Percentiles rank a stretch among this genome's conserved stretches.
These are phyloP conservation scores for Anacardium occidentale DNA, from an alignment of 345 rosid species.

Conservation along the genomic window DNA sequence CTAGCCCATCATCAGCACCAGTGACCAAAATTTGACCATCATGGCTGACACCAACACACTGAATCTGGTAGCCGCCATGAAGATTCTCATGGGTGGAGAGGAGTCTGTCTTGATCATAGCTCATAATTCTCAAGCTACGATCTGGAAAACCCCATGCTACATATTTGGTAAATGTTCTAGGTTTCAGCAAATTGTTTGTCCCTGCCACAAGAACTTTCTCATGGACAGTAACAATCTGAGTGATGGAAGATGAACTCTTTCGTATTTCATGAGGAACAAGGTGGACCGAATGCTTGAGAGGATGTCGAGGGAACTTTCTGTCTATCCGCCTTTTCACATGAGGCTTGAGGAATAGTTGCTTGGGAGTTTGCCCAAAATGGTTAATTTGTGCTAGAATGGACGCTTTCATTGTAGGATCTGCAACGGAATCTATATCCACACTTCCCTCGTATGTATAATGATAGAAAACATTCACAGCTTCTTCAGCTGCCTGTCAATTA, in stretches of 20 bases:
- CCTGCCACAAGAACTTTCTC: conserved; percentile 87
- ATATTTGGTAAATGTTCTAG: conserved; percentile 82
- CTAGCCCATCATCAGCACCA: conserved; percentile 90
- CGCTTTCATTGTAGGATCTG: conserved; percentile 99
- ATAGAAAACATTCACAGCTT: conserved; percentile 97
- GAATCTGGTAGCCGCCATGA: conserved; percentile 90
- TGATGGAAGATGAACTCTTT: conserved; percentile 64
- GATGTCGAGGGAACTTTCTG: conserved; percentile 78
- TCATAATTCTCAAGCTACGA: conserved; percentile 90
- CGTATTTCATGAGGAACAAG: conserved; percentile 89
- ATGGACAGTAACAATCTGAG: conserved; percentile 70
- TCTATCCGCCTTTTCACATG: conserved; percentile 81
- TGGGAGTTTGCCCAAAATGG: conserved; percentile 99
- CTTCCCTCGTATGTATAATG: conserved; percentile 99
- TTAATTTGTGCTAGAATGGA: conserved; percentile 98
- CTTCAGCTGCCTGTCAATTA: conserved; percentile 87
- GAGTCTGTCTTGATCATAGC: conserved; percentile 94
- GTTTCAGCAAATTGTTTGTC: conserved; percentile 74
- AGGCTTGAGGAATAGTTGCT: conserved; percentile 91
- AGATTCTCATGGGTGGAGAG: conserved; percentile 96
- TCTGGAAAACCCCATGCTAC: conserved; percentile 98
- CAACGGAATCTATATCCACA: conserved; percentile 97
- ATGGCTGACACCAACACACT: conserved; percentile 82
- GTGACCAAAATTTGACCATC: conserved; percentile 90
- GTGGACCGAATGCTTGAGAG: conserved; percentile 76